Evolutionary conservation across 2,329 filamentous ascomycete species (phyloP).

Genomic region (Botrytis medusae): DNA sequence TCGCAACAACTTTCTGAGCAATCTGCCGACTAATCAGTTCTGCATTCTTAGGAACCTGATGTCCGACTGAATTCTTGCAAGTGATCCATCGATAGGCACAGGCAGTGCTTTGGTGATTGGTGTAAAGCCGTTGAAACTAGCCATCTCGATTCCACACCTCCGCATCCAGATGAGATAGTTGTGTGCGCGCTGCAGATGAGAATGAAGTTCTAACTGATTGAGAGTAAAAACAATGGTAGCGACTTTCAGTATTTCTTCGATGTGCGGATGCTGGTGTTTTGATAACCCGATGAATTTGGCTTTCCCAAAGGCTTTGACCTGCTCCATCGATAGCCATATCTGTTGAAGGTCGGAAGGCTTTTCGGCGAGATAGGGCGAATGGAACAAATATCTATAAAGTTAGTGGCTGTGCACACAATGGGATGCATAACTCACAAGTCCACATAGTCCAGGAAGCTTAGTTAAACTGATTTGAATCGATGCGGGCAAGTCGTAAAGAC

Average conservation of each 20-base stretch:
- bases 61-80: not conserved
- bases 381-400: not conserved
- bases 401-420: not conserved
- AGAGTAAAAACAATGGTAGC: not conserved
- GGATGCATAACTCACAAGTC: not conserved
- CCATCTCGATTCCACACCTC: not conserved
- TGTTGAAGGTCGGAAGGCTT: not conserved
- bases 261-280: not conserved
- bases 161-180: not conserved
- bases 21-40: not conserved
- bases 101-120: not conserved
- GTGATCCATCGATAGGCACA: not conserved
- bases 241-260: not conserved
- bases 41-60: not conserved
- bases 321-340: not conserved
- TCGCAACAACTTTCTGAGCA: not conserved
- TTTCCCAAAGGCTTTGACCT: not conserved
- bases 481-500: not conserved
- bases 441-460: no score
- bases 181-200: not conserved
- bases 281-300: not conserved
- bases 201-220: not conserved
- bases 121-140: not conserved
- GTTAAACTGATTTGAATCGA: no score
- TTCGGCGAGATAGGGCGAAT: not conserved